Evolutionary conservation across 2,329 filamentous ascomycete genomes (phyloP), one percentile per base, ranked within the genome.

Genomic region (Aspergillus brunneoviolaceus): DNA sequence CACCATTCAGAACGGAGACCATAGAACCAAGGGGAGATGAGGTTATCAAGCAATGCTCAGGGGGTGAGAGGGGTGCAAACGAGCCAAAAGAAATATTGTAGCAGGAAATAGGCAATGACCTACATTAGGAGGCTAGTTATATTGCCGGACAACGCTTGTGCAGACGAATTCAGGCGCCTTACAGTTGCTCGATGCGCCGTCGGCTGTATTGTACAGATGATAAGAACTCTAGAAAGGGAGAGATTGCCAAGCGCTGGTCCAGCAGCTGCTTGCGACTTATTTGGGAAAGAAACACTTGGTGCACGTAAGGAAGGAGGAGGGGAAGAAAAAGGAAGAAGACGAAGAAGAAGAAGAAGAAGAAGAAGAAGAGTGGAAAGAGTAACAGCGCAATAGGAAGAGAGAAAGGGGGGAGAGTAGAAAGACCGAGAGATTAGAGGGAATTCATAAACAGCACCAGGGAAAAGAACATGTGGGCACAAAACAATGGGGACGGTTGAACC

Each of bases 1-100:
- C 57, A 60, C 61, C 65, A 63, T 67, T 65, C 63, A 64, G 57
- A 51, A 64, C 63, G 57, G 57, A 51, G 31, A 56, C 48, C 57
- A 57, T 49, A 29, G 55, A 61, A 52, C 49, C 58, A 60, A 57
- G 57, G 63, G 62, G 49, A 23, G 14, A n/a, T 9, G 50, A 55
- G 39, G 39, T 19, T 45, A 6, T 63, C 50, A 42, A 61, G 57
- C 55, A 61, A 58, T 19, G 53, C 58, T 66, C 63, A 62, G 60
- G 62, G 64, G 27, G 27, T 9, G 2, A 27, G 27, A 35, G 10
- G 10, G 33, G 62, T 57, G 47, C 39, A 42, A 42, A 42, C 39
- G 39, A 42, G 39, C 39, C 5, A n/a, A 9, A 14, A 48, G 54
- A 54, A 42, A 57, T n/a, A 47, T 14, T 1, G 23, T 27, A 47